phyloP scores from a whole-genome alignment of 805 yeast species.

The Schwanniomyces yamadae region DNA sequence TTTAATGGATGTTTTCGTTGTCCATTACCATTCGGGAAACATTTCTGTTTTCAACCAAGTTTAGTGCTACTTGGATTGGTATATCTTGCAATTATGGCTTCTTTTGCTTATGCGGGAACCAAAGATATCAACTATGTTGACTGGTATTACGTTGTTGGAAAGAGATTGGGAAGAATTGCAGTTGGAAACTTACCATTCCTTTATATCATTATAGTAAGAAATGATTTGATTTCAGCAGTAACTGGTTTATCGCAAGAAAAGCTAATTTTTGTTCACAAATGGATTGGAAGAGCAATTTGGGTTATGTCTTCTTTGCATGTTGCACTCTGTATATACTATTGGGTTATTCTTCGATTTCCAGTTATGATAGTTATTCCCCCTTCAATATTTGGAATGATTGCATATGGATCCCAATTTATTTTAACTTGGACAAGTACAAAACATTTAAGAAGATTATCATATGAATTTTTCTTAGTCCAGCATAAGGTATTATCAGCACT shows the following conservation, averaged over 20 bases:
- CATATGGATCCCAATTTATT: conserved; percentile 36
- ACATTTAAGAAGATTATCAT: conserved; percentile 37
- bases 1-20: conserved; percentile 25
- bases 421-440: conserved; percentile 36
- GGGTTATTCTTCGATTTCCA: conserved; percentile 38
- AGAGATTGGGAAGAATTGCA: conserved; percentile 41
- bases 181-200: conserved; percentile 40
- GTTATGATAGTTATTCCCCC: conserved; percentile 48
- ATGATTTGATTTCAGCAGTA: conserved; percentile 36
- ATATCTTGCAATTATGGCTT: conserved; percentile 28
- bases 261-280: conserved; percentile 39
- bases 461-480: conserved; percentile 43
- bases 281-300: conserved; percentile 45
- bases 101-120: conserved; percentile 31
- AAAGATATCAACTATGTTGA: conserved; percentile 41
- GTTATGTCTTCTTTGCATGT: conserved; percentile 35
- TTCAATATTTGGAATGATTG: conserved; percentile 49
- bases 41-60: conserved; percentile 42
- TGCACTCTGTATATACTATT: conserved; percentile 32
- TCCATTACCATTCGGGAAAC: conserved; percentile 18
- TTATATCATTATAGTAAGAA: conserved; percentile 36
- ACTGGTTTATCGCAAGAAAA: conserved; percentile 45
- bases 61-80: conserved; percentile 24
- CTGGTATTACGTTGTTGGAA: conserved; percentile 38
- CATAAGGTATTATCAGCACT: conserved; percentile 42